Conservation (phyloP, 2,329 filamentous ascomycete genomes). For the Hypoxylon sp. region DNA sequence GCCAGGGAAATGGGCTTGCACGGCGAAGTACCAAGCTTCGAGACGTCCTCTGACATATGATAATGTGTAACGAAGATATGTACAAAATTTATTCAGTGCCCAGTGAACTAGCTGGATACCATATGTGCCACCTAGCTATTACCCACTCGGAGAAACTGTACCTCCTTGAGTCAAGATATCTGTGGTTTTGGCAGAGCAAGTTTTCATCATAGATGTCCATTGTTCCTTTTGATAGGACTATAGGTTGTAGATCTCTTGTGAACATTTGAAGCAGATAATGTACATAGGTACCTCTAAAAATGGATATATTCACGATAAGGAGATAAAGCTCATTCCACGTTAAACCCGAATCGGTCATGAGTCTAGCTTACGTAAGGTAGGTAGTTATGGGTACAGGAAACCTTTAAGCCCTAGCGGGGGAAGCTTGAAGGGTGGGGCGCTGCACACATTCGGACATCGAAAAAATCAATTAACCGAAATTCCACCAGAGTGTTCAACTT, state of each 20-base stretch:
- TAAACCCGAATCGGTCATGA: conserved; percentile 5
- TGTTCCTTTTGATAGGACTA: not conserved
- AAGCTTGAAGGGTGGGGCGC: conserved; percentile 4
- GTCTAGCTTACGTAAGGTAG: not conserved
- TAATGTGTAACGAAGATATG: conserved; percentile 5
- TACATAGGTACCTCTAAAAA: not conserved
- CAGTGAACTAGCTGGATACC: not conserved
- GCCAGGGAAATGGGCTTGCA: conserved; percentile 49
- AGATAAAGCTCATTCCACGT: conserved; percentile 8
- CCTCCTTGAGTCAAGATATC: not conserved
- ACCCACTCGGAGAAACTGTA: conserved; percentile 11
- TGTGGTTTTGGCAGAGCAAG: no score
- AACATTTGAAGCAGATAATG: not conserved
- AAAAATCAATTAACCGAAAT: conserved; percentile 49
- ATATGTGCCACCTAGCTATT: not conserved
- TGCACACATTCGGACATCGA: conserved; percentile 37
- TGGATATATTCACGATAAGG: conserved; percentile 9
- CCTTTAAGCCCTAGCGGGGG: conserved; percentile 42
- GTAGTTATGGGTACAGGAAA: not conserved
- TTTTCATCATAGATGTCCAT: not conserved
- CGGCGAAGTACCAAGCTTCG: conserved; percentile 13
- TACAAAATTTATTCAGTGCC: not conserved
- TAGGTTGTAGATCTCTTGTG: not conserved
- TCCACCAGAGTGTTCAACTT: conserved; percentile 29
- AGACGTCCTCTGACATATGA: conserved; percentile 11